These are phyloP conservation scores for Capsella bursapastoris DNA, from an alignment of 345 rosid genomes.

Conservation along the genomic window DNA sequence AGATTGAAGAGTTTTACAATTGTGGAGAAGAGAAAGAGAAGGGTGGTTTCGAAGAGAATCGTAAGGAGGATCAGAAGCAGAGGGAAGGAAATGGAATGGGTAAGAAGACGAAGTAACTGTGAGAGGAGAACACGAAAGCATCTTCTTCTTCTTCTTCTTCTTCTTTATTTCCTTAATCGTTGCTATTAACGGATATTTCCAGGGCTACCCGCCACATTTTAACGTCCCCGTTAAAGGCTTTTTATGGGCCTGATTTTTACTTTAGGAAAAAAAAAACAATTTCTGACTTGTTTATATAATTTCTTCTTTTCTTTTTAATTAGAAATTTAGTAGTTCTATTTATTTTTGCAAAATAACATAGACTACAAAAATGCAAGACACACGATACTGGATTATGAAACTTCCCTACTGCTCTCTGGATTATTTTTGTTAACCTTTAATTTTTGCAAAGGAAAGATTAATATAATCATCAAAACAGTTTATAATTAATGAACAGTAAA, in stretches of 20 bases:
- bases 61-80: slow-evolving; percentile 69
- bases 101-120: slow-evolving; percentile 41
- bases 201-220: not conserved
- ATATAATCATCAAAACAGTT: slow-evolving; percentile 18
- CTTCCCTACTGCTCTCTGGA: too few species aligned
- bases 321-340: too few species aligned
- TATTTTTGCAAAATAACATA: too few species aligned
- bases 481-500: not conserved
- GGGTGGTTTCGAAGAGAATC: slow-evolving; percentile 61
- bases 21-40: slow-evolving; percentile 62
- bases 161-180: not conserved
- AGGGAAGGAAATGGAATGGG: slow-evolving; percentile 57
- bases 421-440: not conserved
- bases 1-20: slow-evolving; percentile 54
- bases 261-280: too few species aligned
- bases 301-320: too few species aligned
- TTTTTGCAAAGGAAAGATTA: not conserved
- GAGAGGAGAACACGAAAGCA: slow-evolving; percentile 42
- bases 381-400: too few species aligned
- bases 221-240: not conserved
- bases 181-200: not conserved
- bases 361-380: too few species aligned
- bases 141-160: slow-evolving; percentile 16
- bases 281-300: too few species aligned
- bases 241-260: not conserved